phyloP scores from a whole-genome alignment of 306 rosid genomes.

The Gynostemma pentaphyllum region DNA sequence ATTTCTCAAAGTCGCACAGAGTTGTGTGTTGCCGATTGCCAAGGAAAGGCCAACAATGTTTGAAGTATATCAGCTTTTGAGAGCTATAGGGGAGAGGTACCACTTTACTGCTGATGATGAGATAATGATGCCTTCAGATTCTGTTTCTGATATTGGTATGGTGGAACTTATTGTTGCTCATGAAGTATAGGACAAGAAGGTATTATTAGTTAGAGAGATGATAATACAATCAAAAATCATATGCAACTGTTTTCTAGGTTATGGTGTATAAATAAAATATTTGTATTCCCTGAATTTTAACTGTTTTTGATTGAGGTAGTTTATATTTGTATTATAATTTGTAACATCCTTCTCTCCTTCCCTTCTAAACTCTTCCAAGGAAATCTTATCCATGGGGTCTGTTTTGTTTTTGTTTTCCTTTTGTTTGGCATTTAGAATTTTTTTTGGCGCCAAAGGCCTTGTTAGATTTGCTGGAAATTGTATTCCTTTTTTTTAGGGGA shows the following conservation, averaged over 20 bases:
- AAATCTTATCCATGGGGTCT: conserved; percentile 5
- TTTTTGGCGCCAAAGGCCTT: no score
- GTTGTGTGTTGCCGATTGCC: conserved; percentile 39
- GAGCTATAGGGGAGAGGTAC: conserved; percentile 66
- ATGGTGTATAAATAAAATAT: background rate
- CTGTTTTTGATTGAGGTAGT: background rate
- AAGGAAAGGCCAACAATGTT: conserved; percentile 97
- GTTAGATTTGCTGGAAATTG: no score
- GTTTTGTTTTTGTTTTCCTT: background rate
- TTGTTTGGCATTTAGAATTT: no score
- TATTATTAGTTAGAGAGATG: background rate
- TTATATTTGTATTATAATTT: background rate
- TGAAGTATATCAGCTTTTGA: conserved; percentile 84
- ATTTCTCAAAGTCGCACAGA: conserved; percentile 76
- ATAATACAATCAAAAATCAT: background rate
- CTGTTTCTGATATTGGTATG: conserved; percentile 16
- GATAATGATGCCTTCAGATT: conserved; percentile 33
- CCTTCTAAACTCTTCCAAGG: background rate
- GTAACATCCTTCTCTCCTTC: background rate
- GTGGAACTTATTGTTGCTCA: conserved; percentile 79
- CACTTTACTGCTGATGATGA: conserved; percentile 71
- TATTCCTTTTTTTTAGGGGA: no score
- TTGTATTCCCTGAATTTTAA: background rate
- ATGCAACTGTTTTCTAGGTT: background rate
- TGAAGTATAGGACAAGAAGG: conserved; percentile 9